These are phyloP conservation scores for Populus nigra DNA, from an alignment of 345 rosid genomes.

Conservation along the genomic window DNA sequence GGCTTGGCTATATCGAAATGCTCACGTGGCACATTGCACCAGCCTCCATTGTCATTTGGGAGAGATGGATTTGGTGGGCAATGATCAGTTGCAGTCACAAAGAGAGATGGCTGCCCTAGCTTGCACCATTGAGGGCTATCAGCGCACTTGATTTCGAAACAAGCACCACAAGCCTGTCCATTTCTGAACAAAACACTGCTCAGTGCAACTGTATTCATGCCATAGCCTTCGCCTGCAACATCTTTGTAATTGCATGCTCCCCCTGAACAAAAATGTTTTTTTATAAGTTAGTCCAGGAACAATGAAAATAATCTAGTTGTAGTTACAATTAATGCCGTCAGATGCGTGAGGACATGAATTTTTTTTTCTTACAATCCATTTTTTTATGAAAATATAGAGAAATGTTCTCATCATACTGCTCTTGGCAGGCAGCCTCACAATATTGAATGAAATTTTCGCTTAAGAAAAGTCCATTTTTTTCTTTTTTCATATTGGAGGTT, in stretches of 20 bases:
- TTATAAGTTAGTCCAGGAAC: too few relatives aligned
- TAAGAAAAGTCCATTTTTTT: too few relatives aligned
- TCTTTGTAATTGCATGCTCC: constrained; percentile 60
- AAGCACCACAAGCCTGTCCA: constrained; percentile 51
- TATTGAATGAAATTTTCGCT: too few relatives aligned
- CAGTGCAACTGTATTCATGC: constrained; percentile 43
- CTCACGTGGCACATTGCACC: constrained; percentile 70
- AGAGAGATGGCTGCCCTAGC: constrained; percentile 46
- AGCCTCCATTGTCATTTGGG: constrained; percentile 57
- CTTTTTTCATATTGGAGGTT: too few relatives aligned
- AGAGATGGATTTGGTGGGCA: constrained; percentile 67
- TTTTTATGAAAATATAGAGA: too few relatives aligned
- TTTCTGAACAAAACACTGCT: constrained; percentile 45
- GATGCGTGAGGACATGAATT: too few relatives aligned
- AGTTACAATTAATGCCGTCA: too few relatives aligned
- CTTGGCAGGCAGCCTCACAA: too few relatives aligned
- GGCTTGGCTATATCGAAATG: constrained; percentile 80
- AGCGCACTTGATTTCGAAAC: constrained; percentile 46
- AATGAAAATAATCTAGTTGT: too few relatives aligned
- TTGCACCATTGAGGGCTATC: constrained; percentile 50
- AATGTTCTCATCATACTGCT: too few relatives aligned
- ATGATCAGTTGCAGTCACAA: constrained; percentile 68
- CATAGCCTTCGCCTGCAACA: constrained; percentile 40
- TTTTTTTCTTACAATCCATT: too few relatives aligned
- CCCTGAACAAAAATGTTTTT: constrained; percentile 20